Evolutionary conservation across 495 filamentous ascomycete genomes (phyloP).

Genomic region (Penicillium dipodomyicola): DNA sequence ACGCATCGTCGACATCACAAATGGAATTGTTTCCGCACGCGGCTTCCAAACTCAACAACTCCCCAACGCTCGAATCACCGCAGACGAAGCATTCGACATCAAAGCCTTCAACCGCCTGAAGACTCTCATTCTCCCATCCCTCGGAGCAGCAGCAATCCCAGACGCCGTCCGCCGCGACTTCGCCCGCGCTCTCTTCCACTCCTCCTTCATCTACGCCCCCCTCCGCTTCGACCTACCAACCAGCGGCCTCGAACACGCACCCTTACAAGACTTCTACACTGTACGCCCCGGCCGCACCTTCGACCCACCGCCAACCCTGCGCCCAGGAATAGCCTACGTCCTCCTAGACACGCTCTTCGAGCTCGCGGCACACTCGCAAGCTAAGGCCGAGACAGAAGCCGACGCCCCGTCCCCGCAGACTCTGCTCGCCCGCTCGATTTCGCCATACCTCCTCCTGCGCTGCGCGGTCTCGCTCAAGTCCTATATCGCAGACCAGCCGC

Average conservation of each 20-base stretch:
- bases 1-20: slow-evolving; percentile 36
- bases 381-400: slow-evolving; percentile 8
- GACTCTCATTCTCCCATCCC: slow-evolving; percentile 67
- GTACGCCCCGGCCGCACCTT: slow-evolving; percentile 68
- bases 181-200: slow-evolving; percentile 72
- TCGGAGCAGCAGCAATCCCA: slow-evolving; percentile 63
- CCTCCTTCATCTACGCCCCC: slow-evolving; percentile 74
- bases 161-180: slow-evolving; percentile 69
- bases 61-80: slow-evolving; percentile 25
- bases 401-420: slow-evolving; percentile 34
- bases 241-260: slow-evolving; percentile 45
- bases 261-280: slow-evolving; percentile 62
- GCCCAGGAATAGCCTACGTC: slow-evolving; percentile 71
- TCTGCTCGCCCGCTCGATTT: slow-evolving; percentile 69
- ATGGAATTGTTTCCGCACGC: slow-evolving; percentile 43
- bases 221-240: slow-evolving; percentile 60
- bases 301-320: slow-evolving; percentile 59
- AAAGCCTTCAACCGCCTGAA: slow-evolving; percentile 65
- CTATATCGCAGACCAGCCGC: slow-evolving; percentile 88
- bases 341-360: slow-evolving; percentile 79
- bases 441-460: slow-evolving; percentile 82
- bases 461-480: slow-evolving; percentile 72
- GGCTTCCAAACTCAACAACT: slow-evolving; percentile 34
- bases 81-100: slow-evolving; percentile 75
- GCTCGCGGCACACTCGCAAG: slow-evolving; percentile 55